Evolutionary conservation across 768 basidiomycete genomes (phyloP), one percentile per base, ranked within the genome.

Genomic region (Suillus spraguei): DNA sequence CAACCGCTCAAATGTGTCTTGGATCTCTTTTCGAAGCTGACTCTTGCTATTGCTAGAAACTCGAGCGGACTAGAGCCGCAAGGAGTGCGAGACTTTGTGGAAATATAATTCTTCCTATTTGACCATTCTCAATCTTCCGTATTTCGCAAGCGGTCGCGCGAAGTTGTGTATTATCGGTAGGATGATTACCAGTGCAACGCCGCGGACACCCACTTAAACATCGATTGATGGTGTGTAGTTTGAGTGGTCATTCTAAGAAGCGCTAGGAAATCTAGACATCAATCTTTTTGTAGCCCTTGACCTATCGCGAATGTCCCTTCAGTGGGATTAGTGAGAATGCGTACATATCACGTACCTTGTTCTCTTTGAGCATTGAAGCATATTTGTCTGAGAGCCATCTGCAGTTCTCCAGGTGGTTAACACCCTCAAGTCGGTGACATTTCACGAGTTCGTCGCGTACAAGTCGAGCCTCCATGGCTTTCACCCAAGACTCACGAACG

Each of bases 401-500:
- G 79, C 96, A 98, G 70, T 87, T 91, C 77, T 95, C 91, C 65
- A 92, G 87, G 71, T 93, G 88, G 77, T 98, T 97, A 44, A 95
- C 92, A 38, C 96, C 95, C 80, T 99, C 96, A 8, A 85, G 83
- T 69, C 85, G 83, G 71, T 95, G 93, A 80, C 96, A 99, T 77
- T 93, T 95, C 63, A 86, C 83, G 61, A 99, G 85, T 75, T 96
- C 92, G 63, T 93, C 90, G 65, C 88, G 87, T 54, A 97, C 94
- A 63, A 99, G 81, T 55, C 92, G 87, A 38, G 88, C 87, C 76
- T 97, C 95, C 95, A 98, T 97, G 24, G 92, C 89, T 68, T 88
- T 90, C 38, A 97, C 85, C 96, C 96, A 99, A 59, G 92, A 92
- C 79, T 98, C 95, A 59, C 92, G 87, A 72, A 98, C 81, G 76